Percentiles rank a stretch among this genome's conserved stretches.
These are phyloP conservation scores for Bacterosira constricta DNA, from an alignment of 108 stramenopile species.

Conservation along the genomic window DNA sequence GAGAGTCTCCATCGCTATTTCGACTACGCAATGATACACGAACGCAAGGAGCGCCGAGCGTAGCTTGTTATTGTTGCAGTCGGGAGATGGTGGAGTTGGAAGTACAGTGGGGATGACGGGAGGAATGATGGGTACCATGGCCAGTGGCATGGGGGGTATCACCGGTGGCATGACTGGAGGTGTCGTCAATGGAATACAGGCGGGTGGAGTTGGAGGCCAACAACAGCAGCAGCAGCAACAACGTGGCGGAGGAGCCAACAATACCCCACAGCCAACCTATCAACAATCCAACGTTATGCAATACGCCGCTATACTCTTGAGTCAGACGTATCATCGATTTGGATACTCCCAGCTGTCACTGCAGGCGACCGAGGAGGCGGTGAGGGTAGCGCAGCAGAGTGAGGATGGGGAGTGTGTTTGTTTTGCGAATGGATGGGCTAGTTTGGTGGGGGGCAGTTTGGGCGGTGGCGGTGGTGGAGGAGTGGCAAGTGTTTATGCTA, in stretches of 20 bases:
- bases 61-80: slow-evolving; percentile 21
- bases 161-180: slow-evolving; percentile 24
- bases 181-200: slow-evolving; percentile 7
- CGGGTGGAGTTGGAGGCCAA: background rate
- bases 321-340: slow-evolving; percentile 72
- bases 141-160: slow-evolving; percentile 17
- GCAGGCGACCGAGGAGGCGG: slow-evolving; percentile 89
- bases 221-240: background rate
- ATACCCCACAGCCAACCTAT: slow-evolving; percentile 5
- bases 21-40: slow-evolving; percentile 87
- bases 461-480: background rate
- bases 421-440: slow-evolving; percentile 80
- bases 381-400: slow-evolving; percentile 93
- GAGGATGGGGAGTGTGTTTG: slow-evolving; percentile 86
- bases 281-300: slow-evolving; percentile 66
- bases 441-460: slow-evolving; percentile 20
- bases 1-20: slow-evolving; percentile 93
- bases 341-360: slow-evolving; percentile 73
- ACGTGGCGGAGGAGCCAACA: background rate
- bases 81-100: slow-evolving; percentile 12
- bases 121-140: background rate
- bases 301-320: slow-evolving; percentile 84
- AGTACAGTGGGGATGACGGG: background rate
- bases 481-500: slow-evolving; percentile 11
- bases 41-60: slow-evolving; percentile 49